Conservation (phyloP, 2,329 filamentous ascomycete genomes). For the Gremmenia infestans region DNA sequence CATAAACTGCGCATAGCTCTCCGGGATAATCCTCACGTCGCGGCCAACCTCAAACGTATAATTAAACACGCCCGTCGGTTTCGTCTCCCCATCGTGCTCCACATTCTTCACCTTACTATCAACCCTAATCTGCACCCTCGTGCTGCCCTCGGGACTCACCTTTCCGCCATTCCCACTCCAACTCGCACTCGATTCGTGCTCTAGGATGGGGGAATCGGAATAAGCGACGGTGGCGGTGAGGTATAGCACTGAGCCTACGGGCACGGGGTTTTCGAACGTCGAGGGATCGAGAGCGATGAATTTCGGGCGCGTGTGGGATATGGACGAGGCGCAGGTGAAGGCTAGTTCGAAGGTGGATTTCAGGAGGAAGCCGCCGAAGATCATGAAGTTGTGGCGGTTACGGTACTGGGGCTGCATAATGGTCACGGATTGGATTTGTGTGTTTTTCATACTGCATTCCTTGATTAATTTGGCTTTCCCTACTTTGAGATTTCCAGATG, state of each 20-base stretch:
- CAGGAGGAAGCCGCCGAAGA: constrained; percentile 67
- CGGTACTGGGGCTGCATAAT: constrained; percentile 71
- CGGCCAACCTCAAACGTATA: constrained; percentile 65
- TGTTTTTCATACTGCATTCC: constrained; percentile 54
- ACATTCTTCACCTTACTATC: constrained; percentile 65
- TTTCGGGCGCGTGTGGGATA: constrained; percentile 60
- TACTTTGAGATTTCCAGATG: neutral
- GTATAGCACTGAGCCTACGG: constrained; percentile 66
- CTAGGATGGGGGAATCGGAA: constrained; percentile 52
- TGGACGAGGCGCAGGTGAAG: constrained; percentile 65
- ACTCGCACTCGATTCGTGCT: constrained; percentile 3
- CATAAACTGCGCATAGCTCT: constrained; percentile 35
- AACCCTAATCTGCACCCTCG: constrained; percentile 62
- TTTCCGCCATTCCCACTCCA: constrained; percentile 25
- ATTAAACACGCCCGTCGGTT: constrained; percentile 67
- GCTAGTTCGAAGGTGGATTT: constrained; percentile 69
- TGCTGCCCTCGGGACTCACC: constrained; percentile 39
- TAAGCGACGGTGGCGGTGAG: constrained; percentile 63
- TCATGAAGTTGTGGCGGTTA: constrained; percentile 68
- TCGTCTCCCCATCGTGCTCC: constrained; percentile 57
- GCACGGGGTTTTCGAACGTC: constrained; percentile 68
- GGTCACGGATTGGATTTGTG: constrained; percentile 58
- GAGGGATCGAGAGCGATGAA: constrained; percentile 66
- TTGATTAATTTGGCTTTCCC: neutral
- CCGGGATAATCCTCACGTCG: constrained; percentile 61